Percentiles rank a stretch among this genome's conserved stretches.
Conservation (phyloP, 345 rosid genomes). For the Rhizophora mangle region DNA sequence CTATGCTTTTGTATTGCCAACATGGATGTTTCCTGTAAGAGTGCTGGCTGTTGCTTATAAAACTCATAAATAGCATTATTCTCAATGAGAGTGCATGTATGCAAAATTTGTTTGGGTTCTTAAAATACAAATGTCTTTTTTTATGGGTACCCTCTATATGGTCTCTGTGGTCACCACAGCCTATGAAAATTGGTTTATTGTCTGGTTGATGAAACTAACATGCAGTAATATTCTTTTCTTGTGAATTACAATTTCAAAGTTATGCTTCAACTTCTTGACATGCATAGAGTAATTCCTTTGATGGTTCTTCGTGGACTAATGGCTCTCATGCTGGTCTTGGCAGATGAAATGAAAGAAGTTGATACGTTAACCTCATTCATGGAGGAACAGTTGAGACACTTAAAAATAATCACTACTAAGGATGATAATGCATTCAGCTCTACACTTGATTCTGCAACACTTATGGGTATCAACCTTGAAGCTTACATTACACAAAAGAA, state of each 20-base stretch:
- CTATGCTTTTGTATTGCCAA: no score
- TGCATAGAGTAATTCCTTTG: not conserved
- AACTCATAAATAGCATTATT: no score
- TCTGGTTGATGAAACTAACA: not conserved
- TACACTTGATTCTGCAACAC: conserved; percentile 29
- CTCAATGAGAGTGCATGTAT: no score
- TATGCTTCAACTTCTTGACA: not conserved
- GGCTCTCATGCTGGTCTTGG: conserved; percentile 11
- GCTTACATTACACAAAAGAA: conserved; percentile 61
- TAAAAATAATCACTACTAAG: conserved; percentile 46
- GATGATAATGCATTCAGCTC: conserved; percentile 34
- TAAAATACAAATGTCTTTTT: no score
- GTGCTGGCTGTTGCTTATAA: no score
- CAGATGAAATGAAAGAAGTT: conserved; percentile 40
- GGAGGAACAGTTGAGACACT: conserved; percentile 63
- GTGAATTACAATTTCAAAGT: not conserved
- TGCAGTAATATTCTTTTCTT: not conserved
- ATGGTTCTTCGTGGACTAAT: conserved; percentile 5
- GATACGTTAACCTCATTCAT: conserved; percentile 42
- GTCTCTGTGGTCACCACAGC: not conserved
- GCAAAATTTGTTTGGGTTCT: no score
- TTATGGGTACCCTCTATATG: no score
- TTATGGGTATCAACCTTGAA: conserved; percentile 54
- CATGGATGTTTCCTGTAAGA: no score
- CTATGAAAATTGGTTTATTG: not conserved